These are phyloP conservation scores for Rhizopogon vulgaris DNA, from an alignment of 768 basidiomycete species.

Conservation along the genomic window DNA sequence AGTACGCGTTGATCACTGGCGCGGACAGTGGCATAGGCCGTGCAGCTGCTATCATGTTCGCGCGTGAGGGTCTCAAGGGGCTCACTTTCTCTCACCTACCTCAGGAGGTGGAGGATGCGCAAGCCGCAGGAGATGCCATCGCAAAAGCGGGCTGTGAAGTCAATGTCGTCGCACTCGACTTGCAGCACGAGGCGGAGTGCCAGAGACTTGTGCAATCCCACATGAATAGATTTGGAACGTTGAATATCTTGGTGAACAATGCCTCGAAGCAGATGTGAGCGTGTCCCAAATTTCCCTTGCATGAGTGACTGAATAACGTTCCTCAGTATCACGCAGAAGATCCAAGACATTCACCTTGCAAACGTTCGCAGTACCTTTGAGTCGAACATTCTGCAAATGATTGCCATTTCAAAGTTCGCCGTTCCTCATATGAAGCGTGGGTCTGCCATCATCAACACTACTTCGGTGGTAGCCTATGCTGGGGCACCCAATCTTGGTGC, in stretches of 20 bases:
- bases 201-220: conserved; percentile 44
- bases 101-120: conserved; percentile 49
- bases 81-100: conserved; percentile 50
- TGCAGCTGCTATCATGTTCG: conserved; percentile 43
- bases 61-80: conserved; percentile 44
- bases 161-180: conserved; percentile 33
- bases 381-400: conserved; percentile 55
- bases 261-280: conserved; percentile 39
- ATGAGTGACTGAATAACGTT: neutral
- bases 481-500: conserved; percentile 25
- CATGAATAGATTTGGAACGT: conserved; percentile 34
- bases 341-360: conserved; percentile 44
- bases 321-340: conserved; percentile 34
- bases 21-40: conserved; percentile 49
- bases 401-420: conserved; percentile 49
- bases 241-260: conserved; percentile 59
- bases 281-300: neutral
- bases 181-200: conserved; percentile 36
- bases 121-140: conserved; percentile 41
- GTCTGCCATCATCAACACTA: conserved; percentile 54
- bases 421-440: conserved; percentile 57
- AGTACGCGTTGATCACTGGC: conserved; percentile 20
- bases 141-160: conserved; percentile 33
- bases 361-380: conserved; percentile 51
- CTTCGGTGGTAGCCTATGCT: conserved; percentile 47